phyloP scores from a whole-genome alignment of 169 alveolate species.

The Eimeria maxima region DNA sequence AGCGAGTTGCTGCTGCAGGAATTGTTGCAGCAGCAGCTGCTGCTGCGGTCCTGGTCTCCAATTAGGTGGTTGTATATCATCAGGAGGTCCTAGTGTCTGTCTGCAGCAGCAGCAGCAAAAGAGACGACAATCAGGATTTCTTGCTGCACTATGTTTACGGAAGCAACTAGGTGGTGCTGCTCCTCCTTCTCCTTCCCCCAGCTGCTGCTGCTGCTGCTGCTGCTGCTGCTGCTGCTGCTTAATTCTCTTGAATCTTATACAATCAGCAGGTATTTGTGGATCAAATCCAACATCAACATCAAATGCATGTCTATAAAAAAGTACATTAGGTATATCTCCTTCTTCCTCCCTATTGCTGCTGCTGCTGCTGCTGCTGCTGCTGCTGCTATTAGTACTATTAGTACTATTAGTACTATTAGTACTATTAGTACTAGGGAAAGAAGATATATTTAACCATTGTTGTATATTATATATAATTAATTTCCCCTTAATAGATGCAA shows the following conservation, averaged over 20 bases:
- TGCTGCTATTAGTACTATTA: background rate
- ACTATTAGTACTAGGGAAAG: conserved; percentile 38
- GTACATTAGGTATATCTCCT: background rate
- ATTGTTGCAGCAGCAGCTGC: background rate
- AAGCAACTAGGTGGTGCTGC: background rate
- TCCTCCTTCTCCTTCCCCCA: background rate
- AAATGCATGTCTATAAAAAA: conserved; percentile 43
- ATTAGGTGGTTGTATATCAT: conserved; percentile 24
- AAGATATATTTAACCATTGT: background rate
- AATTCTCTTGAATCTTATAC: background rate
- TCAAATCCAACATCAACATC: conserved; percentile 58
- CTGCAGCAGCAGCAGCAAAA: conserved; percentile 64
- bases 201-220: background rate
- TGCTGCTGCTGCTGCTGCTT: conserved; percentile 3
- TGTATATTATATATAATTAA: conserved; percentile 27
- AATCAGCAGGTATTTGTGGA: conserved; percentile 50
- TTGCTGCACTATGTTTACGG: conserved; percentile 1
- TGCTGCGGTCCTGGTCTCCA: conserved; percentile 40
- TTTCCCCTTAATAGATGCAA: conserved; percentile 69
- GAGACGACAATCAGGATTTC: conserved; percentile 51
- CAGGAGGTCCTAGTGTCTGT: conserved; percentile 34
- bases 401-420: conserved; percentile 14
- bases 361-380: conserved; percentile 6
- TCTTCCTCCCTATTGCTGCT: background rate
- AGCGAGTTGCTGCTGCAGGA: conserved; percentile 2